phyloP scores from a whole-genome alignment of 2,329 filamentous ascomycete species.

The Didymella segeticola region DNA sequence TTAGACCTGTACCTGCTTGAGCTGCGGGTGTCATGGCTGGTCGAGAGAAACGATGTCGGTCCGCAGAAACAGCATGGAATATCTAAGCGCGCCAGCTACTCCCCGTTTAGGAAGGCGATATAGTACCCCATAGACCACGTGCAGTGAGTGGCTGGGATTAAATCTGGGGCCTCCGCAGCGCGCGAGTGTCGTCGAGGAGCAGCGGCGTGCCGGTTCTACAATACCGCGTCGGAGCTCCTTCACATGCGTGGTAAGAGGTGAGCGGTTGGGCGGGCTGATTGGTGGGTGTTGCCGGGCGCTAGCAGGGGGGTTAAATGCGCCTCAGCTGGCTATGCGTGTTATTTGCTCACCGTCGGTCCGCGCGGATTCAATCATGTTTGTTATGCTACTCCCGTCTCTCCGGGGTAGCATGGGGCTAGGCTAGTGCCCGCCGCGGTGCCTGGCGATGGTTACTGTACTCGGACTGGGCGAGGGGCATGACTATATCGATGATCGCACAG shows the following conservation, averaged over 20 bases:
- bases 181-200: no score
- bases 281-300: constrained; percentile 15
- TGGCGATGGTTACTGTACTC: constrained; percentile 16
- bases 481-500: neutral
- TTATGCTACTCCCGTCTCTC: constrained; percentile 8
- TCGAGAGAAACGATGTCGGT: constrained; percentile 16
- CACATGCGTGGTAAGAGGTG: constrained; percentile 19
- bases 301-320: constrained; percentile 20
- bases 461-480: constrained; percentile 2
- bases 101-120: constrained; percentile 22
- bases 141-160: constrained; percentile 22
- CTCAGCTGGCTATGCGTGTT: constrained; percentile 12
- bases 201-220: constrained; percentile 20
- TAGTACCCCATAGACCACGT: constrained; percentile 18
- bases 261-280: constrained; percentile 9
- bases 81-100: constrained; percentile 20
- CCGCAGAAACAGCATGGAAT: constrained; percentile 2
- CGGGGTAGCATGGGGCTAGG: constrained; percentile 20
- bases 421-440: constrained; percentile 20
- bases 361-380: constrained; percentile 12
- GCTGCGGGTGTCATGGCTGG: constrained; percentile 4
- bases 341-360: constrained; percentile 28
- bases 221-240: no score
- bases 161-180: constrained; percentile 29
- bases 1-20: constrained; percentile 3